Evolutionary conservation across 306 rosid genomes (phyloP), one percentile per base, ranked within the genome.

Genomic region (Mucuna pruriens): DNA sequence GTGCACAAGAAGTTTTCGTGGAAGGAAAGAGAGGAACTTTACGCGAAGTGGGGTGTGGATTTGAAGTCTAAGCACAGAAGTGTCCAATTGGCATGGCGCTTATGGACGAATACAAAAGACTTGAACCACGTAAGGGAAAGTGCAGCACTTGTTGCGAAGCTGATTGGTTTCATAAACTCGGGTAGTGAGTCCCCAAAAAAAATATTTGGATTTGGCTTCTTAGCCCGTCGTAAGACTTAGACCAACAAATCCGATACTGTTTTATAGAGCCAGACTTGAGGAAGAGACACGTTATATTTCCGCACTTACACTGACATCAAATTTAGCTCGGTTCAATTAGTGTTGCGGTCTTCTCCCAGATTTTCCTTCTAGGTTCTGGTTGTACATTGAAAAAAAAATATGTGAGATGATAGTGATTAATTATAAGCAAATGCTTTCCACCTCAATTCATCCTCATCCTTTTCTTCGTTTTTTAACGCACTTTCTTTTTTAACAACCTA

Each of bases 61-160:
- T 89, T 89, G 75, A 90, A 81, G 65, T 87, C 91, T 2, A 92
- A 87, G 87, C 78, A 89, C 74, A 92, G 98, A 81, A 86, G 99
- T 70, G 78, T 84, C 45, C 97, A 93, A 78, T 54, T 95, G 84
- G 88, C 91, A 29, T 75, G 84, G 84, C 77, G 71, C 58, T 6
- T 90, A 29, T 92, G 99, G 98, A 76, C 92, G 4, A 76, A 84
- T 61, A 88, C 92, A 11, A 71, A 77, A 74, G 97, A 93, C 69
- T 23, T 87, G 73, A 73, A 79, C 60, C 98, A 93, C 80, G 79
- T 77, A 16, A 75, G 77, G 72, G 89, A 92, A 80, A 93, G 98
- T 73, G 98, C 98, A 9, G 76, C 83, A 26, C 96, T 95, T 51
- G 89, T 92, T 60, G 98, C 92, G 0, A 89, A 85, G 88, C 83